Percentiles rank a stretch among this genome's conserved stretches.
Conservation (phyloP, 176 grass and related monocot species). For the Bonia amplexicaulis region DNA sequence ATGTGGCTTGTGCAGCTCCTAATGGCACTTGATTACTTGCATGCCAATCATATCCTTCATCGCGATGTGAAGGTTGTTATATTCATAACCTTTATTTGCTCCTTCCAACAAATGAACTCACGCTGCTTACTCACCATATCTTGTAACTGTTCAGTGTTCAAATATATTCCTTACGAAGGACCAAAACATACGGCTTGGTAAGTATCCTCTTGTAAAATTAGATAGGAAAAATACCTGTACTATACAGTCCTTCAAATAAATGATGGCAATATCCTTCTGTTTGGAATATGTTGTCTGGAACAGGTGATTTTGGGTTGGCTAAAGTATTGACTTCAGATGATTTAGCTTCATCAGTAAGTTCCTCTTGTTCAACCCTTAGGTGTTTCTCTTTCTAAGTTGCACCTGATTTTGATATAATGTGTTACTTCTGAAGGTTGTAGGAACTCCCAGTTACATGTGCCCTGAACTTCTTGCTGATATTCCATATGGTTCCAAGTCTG, state of each 20-base stretch:
- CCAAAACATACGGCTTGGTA: conserved; percentile 87
- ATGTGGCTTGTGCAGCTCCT: conserved; percentile 89
- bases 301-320: conserved; percentile 96
- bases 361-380: background rate
- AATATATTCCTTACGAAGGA: conserved; percentile 95
- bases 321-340: conserved; percentile 87
- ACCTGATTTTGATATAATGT: background rate
- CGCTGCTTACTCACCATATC: conserved; percentile 20
- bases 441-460: conserved; percentile 99
- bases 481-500: conserved; percentile 97
- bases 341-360: conserved; percentile 93
- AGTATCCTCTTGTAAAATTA: conserved; percentile 9
- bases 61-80: conserved; percentile 82
- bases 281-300: conserved; percentile 20
- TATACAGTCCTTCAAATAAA: background rate
- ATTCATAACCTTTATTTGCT: conserved; percentile 2
- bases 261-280: conserved; percentile 15
- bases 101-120: background rate
- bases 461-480: conserved; percentile 99
- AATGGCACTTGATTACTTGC: conserved; percentile 89
- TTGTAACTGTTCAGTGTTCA: conserved; percentile 58
- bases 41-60: conserved; percentile 89
- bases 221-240: background rate
- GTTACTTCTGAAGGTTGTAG: conserved; percentile 66
- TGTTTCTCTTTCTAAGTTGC: background rate